These are phyloP conservation scores for Ulmus americana DNA, from an alignment of 331 rosid genomes.

Conservation along the genomic window DNA sequence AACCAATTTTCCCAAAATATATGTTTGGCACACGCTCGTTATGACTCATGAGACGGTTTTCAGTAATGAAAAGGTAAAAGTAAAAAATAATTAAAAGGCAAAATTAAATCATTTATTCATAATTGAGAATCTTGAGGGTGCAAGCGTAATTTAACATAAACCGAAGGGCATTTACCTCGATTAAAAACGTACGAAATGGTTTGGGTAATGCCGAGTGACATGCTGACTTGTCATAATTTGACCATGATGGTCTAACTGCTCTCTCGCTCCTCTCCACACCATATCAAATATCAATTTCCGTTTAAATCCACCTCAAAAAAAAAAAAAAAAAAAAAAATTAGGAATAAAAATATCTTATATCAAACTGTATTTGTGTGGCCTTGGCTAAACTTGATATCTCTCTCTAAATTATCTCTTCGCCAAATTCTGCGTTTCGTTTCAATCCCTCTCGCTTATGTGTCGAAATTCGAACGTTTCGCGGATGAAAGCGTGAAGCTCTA, in stretches of 20 bases:
- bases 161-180: too few relatives aligned
- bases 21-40: too few relatives aligned
- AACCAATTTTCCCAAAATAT: too few relatives aligned
- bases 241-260: neutral
- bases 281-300: neutral
- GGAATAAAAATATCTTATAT: conserved; percentile 31
- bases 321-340: neutral
- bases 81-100: too few relatives aligned
- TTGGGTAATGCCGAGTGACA: too few relatives aligned
- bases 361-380: conserved; percentile 86
- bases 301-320: neutral
- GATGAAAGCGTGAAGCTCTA: conserved; percentile 3
- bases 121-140: too few relatives aligned
- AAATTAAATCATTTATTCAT: too few relatives aligned
- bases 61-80: too few relatives aligned
- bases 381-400: conserved; percentile 51
- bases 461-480: conserved; percentile 22
- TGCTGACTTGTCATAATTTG: conserved; percentile 9
- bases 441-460: conserved; percentile 37
- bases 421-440: conserved; percentile 30
- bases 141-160: too few relatives aligned
- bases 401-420: conserved; percentile 42
- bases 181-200: too few relatives aligned
- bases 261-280: conserved; percentile 4
- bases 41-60: too few relatives aligned